Evolutionary conservation across 2,329 filamentous ascomycete genomes (phyloP).

Genomic region (Diaporthe vexans): DNA sequence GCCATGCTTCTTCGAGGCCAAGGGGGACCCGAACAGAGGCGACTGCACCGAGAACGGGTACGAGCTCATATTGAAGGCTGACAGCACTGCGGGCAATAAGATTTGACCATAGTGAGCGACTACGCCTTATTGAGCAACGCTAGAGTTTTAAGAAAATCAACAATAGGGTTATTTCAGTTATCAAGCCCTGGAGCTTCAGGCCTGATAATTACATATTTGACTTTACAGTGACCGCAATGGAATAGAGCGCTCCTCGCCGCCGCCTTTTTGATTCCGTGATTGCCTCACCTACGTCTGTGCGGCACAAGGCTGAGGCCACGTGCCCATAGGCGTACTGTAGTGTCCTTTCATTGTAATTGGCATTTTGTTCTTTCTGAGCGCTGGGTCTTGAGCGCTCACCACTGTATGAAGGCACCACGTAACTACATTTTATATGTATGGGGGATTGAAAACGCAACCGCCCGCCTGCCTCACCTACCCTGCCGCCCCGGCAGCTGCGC

Average conservation of each 20-base stretch:
- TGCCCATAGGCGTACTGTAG: no score
- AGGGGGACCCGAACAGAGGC: conserved; percentile 1
- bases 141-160: not conserved
- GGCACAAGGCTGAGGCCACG: no score
- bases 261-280: no score
- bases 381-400: no score
- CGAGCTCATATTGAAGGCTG: not conserved
- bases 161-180: not conserved
- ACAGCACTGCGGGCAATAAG: not conserved
- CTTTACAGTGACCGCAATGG: no score
- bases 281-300: conserved; percentile 13
- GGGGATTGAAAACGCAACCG: no score
- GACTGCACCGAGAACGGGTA: not conserved
- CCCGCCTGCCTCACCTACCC: conserved; percentile 9
- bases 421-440: no score
- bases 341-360: no score
- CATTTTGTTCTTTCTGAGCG: no score
- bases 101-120: not conserved
- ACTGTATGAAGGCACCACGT: no score
- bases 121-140: not conserved
- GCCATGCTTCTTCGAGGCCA: not conserved
- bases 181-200: not conserved
- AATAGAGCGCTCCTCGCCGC: no score
- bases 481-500: conserved; percentile 8
- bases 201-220: not conserved